Conservation (phyloP, 768 basidiomycete species). For the Phanerochaete sordida region DNA sequence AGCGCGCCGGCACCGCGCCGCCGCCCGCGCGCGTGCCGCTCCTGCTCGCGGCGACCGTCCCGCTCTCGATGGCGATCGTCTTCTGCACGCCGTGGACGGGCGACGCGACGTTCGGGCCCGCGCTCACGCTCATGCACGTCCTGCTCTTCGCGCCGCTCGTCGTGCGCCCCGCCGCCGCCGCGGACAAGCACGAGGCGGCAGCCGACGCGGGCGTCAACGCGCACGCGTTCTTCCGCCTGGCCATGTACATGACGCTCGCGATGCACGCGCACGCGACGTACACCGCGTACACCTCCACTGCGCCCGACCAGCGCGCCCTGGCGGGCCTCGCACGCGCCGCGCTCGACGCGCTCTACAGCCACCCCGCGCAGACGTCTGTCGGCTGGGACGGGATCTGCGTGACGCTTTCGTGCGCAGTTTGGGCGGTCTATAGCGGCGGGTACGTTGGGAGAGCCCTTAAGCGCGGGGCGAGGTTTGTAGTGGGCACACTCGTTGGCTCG, state of each 20-base stretch:
- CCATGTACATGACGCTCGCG: too few species aligned
- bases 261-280: conserved; percentile 23
- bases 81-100: conserved; percentile 41
- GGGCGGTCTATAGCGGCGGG: neutral
- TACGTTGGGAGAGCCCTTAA: neutral
- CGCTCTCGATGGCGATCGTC: conserved; percentile 44
- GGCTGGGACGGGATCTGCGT: conserved; percentile 59
- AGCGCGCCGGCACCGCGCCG: neutral
- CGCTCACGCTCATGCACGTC: conserved; percentile 59
- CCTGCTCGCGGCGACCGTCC: conserved; percentile 38
- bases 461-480: neutral
- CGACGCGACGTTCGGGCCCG: conserved; percentile 46
- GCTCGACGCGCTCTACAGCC: conserved; percentile 39
- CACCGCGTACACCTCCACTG: conserved; percentile 34
- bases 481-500: neutral
- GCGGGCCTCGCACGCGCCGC: conserved; percentile 23
- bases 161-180: neutral
- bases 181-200: conserved; percentile 1
- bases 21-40: conserved; percentile 7
- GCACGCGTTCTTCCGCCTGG: conserved; percentile 36
- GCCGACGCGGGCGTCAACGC: conserved; percentile 21
- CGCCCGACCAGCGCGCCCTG: conserved; percentile 30
- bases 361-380: conserved; percentile 63
- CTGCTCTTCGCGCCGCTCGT: conserved; percentile 50
- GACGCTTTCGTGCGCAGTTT: neutral